Percentiles rank a stretch among this genome's conserved stretches.
Evolutionary conservation across 257 asterid species (phyloP).

Genomic region (Gentiana macrophylla): DNA sequence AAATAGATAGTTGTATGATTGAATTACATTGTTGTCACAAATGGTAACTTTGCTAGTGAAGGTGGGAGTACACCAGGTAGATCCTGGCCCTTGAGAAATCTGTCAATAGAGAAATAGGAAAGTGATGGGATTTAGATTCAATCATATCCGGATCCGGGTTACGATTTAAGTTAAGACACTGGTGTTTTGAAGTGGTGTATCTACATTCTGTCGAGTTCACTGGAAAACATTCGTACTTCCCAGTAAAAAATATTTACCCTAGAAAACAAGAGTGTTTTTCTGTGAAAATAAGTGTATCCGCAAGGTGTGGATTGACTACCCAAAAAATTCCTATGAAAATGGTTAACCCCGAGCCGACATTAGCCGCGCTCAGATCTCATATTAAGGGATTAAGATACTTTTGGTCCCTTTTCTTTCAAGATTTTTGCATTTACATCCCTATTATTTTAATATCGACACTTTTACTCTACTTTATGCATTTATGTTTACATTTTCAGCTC

Average conservation of each 20-base stretch:
- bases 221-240: no score
- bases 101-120: constrained; percentile 10
- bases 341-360: no score
- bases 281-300: no score
- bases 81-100: constrained; percentile 44
- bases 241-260: no score
- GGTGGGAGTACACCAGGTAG: constrained; percentile 53
- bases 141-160: no score
- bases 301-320: no score
- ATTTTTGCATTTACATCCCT: neutral
- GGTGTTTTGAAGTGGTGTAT: neutral
- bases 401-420: neutral
- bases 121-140: neutral
- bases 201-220: neutral
- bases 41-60: constrained; percentile 41
- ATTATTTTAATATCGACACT: no score
- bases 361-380: no score
- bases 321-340: no score
- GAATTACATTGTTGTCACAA: constrained; percentile 32
- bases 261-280: no score
- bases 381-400: neutral
- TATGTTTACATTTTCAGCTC: no score
- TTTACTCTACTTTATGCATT: no score
- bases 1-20: neutral
- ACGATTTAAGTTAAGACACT: neutral